Evolutionary conservation across 805 yeast genomes (phyloP), one percentile per base, ranked within the genome.

Genomic region (Naumovozyma dairenensis): DNA sequence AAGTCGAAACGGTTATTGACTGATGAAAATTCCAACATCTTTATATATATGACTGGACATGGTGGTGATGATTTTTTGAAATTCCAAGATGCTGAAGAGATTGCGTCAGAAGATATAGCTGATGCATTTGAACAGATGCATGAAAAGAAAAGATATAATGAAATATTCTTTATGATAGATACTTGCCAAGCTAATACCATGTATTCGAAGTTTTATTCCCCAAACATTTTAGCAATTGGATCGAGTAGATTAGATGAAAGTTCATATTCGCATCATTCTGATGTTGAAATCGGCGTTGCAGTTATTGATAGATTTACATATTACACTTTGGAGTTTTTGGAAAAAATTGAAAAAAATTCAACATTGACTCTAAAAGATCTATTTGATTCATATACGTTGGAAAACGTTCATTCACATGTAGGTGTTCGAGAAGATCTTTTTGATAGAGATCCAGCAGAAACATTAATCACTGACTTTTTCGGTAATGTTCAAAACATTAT

Each of bases 181-280:
- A 92, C 99, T 0, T 92, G 99, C 54, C 98, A 92, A 65, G 98
- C 98, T 17, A 92, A 89, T 60, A 85, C 98, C 12, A 89, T 92
- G 98, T 92, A 81, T 61, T 79, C 93, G 37, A 74, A 80, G 51
- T 77, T 89, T 52, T 86, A 85, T 55, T 80, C 95, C 7, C 97
- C 98, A 21, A 86, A 92, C 55, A 74, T 92, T 29, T 60, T 92
- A 33, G 84, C 96, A 1, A 93, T 89, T 22, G 99, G 98, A 0
- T 85, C 96, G 1, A 81, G 94, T 7, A 80, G 71, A 44, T 42
- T 84, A 6, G 94, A 80, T 35, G 96, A 92, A 59, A 77, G 89
- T 32, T 84, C 95, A 2, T 92, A 86, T 53, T 86, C 96, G 2
- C 97, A 92, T 51, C 95, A 85, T 56, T 84, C 96, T 1, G 99